Evolutionary conservation across 257 asterid species (phyloP), one percentile per base, ranked within the genome.

Genomic region (Przewalskia tangutica): DNA sequence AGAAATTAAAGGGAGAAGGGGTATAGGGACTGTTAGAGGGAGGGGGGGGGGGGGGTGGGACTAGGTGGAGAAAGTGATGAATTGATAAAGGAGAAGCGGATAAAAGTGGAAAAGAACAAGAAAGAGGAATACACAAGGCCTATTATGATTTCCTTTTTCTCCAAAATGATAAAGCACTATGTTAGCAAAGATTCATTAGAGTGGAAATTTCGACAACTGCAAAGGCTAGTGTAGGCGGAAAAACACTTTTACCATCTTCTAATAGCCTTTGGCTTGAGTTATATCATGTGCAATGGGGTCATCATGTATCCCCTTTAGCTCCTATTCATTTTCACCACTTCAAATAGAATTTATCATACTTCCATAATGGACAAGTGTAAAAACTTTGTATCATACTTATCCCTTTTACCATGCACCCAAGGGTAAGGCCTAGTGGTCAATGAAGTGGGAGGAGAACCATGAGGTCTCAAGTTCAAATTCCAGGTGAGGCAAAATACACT

Each of bases 111-210:
- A 82, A 80, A 60, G 81, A 56, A 10, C 73, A 75, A 77, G 68
- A 71, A 71, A 79, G 17, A 86, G 62, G 70, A 83, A 14, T 60
- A 81, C 54, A 23, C 53, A 79, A 17, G 77, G 12, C 50, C 14
- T 77, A 40, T 48, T 77, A 77, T 6, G 77, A 11, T 70, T 34
- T 42, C 77, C 56, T 70, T 48, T 46, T n/a, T 44, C 56, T 18
- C 56, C 77, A 68, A 42, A 42, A 70, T 18, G 10, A 42, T 1
- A 46, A 70, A 16, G 77, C 77, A 18, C 56, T 42, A 44, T 18
- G 73, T 34, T n/a, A 27, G 70, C 13, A 27, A 63, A 63, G 44
- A 42, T 18, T 44, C 36, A 42, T 70, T n/a, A 70, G 38, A 70
- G n/a, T 70, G 56, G 77, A 23, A 44, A n/a, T 23, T 18, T 18